These are phyloP conservation scores for Helianthus annuus DNA, from an alignment of 129 eudicot genomes.

Conservation along the genomic window HanXRQr2.0-SUNRISE NC_035434.2:16263765-16264264, in stretches of 20 bases:
- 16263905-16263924: conserved; percentile 46
- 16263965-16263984: neutral
- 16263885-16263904: conserved; percentile 33
- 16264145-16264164: no score
- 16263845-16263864: conserved; percentile 30
- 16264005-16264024: conserved; percentile 25
- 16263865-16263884: conserved; percentile 30
- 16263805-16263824: no score
- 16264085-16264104: conserved; percentile 8
- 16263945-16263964: conserved; percentile 9
- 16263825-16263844: conserved; percentile 24
- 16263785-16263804: no score
- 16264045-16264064: conserved; percentile 9
- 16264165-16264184: no score
- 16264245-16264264: no score
- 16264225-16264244: no score
- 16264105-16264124: conserved; percentile 45
- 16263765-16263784: no score
- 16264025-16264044: conserved; percentile 3
- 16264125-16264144: no score
- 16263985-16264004: conserved; percentile 23
- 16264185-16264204: no score
- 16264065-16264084: neutral
- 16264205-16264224: no score
- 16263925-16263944: conserved; percentile 32